phyloP scores from a whole-genome alignment of 306 rosid genomes.

The Macrotyloma uniflorum region DNA sequence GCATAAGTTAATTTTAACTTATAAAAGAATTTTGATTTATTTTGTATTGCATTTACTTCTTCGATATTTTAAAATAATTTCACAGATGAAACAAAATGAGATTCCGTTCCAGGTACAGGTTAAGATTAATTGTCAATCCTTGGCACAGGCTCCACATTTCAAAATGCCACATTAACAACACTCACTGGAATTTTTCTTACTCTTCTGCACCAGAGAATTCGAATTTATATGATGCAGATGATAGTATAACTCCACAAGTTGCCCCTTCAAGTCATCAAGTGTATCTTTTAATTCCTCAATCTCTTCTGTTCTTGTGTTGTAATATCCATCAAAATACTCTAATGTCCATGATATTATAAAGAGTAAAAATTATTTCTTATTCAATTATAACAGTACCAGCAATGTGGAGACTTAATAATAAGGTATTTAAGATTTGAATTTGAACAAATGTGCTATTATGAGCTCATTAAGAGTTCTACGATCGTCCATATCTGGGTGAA shows the following conservation, averaged over 20 bases:
- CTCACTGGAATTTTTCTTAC: constrained; percentile 14
- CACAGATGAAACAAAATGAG: background rate
- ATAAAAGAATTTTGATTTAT: background rate
- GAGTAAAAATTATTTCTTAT: background rate
- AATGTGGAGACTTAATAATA: background rate
- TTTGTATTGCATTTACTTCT: too few relatives aligned
- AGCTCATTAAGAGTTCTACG: background rate
- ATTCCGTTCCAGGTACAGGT: background rate
- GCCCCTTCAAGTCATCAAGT: background rate
- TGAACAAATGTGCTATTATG: background rate
- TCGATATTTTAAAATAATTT: constrained; percentile 10
- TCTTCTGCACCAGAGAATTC: constrained; percentile 1
- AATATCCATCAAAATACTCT: background rate
- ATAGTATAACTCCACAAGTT: background rate
- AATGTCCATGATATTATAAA: background rate
- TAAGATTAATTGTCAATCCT: constrained; percentile 4
- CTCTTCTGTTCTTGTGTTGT: background rate
- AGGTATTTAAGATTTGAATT: background rate
- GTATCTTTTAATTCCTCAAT: background rate
- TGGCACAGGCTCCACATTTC: constrained; percentile 12
- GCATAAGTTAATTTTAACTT: background rate
- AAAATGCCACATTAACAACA: constrained; percentile 3
- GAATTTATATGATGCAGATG: constrained; percentile 21
- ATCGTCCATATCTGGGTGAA: background rate
- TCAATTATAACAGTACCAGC: background rate